Percentiles rank a stretch among this genome's conserved stretches.
phyloP scores from a whole-genome alignment of 768 basidiomycete genomes.

The Lentinula aciculospora region DNA sequence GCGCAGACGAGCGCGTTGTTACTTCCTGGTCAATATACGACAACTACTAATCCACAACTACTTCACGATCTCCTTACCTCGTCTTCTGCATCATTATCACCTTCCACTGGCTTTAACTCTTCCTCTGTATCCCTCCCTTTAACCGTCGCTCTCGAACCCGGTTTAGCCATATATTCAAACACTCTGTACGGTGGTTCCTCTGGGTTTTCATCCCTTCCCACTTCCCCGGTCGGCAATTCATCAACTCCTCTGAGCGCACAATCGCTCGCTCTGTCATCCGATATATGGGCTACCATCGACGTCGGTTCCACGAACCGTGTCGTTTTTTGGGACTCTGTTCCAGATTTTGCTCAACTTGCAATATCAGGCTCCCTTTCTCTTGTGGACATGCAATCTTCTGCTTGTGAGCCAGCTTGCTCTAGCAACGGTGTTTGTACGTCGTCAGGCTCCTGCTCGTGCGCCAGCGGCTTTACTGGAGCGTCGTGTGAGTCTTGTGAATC shows the following conservation, averaged over 20 bases:
- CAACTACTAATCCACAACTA: conserved; percentile 65
- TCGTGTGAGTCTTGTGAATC: conserved; percentile 74
- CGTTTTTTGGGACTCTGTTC: conserved; percentile 74
- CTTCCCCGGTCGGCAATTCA: conserved; percentile 37
- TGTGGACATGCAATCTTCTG: conserved; percentile 65
- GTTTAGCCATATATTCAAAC: conserved; percentile 59
- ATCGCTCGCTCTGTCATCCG: conserved; percentile 64
- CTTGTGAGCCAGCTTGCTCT: conserved; percentile 74
- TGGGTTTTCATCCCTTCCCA: conserved; percentile 53
- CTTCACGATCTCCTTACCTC: conserved; percentile 65
- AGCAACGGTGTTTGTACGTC: conserved; percentile 67
- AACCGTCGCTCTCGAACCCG: conserved; percentile 59
- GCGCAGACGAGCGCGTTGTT: conserved; percentile 50
- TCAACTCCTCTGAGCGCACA: conserved; percentile 46
- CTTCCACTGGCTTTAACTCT: conserved; percentile 63
- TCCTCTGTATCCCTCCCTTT: conserved; percentile 60
- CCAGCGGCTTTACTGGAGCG: conserved; percentile 67
- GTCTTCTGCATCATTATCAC: conserved; percentile 50
- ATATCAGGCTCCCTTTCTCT: conserved; percentile 48
- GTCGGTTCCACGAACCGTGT: conserved; percentile 52
- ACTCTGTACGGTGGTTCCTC: conserved; percentile 62
- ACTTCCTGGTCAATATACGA: conserved; percentile 73
- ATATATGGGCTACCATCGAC: conserved; percentile 63
- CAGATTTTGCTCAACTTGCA: conserved; percentile 70
- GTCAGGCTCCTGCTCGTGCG: conserved; percentile 67